Evolutionary conservation across 352 stramenopile species (phyloP).

Genomic region (Salisapilia sapeloensis): DNA sequence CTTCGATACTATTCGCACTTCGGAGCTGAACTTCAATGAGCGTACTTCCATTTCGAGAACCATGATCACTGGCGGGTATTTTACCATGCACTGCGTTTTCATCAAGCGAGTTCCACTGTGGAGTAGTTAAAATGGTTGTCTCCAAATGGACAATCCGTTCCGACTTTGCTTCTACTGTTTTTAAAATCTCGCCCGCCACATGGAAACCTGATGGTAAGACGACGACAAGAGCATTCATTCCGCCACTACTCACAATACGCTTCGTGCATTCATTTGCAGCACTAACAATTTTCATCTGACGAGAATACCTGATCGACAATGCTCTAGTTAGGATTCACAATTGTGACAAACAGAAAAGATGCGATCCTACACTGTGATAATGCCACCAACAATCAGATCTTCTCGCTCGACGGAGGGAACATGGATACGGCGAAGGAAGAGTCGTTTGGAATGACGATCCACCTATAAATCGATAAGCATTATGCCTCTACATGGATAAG

Average conservation of each 20-base stretch:
- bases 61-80: too few species aligned
- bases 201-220: conserved; percentile 27
- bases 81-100: too few species aligned
- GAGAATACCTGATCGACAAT: conserved; percentile 33
- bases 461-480: conserved; percentile 12
- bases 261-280: conserved; percentile 51
- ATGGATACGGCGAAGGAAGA: conserved; percentile 67
- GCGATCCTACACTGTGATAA: conserved; percentile 46
- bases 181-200: too few species aligned
- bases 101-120: too few species aligned
- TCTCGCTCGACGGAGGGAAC: conserved; percentile 44
- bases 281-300: conserved; percentile 47
- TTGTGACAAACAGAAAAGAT: background rate
- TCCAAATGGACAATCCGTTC: too few species aligned
- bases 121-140: too few species aligned
- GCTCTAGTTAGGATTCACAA: background rate
- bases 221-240: conserved; percentile 22
- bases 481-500: too few species aligned
- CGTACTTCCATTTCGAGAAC: too few species aligned
- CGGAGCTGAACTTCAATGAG: conserved; percentile 22
- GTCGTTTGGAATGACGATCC: conserved; percentile 29
- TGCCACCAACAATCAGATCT: conserved; percentile 50
- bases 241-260: conserved; percentile 11
- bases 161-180: too few species aligned
- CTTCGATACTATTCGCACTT: conserved; percentile 10